These are phyloP conservation scores for Rhynchospora tenuis DNA, from an alignment of 176 grass and related monocot genomes.

Conservation along the genomic window DNA sequence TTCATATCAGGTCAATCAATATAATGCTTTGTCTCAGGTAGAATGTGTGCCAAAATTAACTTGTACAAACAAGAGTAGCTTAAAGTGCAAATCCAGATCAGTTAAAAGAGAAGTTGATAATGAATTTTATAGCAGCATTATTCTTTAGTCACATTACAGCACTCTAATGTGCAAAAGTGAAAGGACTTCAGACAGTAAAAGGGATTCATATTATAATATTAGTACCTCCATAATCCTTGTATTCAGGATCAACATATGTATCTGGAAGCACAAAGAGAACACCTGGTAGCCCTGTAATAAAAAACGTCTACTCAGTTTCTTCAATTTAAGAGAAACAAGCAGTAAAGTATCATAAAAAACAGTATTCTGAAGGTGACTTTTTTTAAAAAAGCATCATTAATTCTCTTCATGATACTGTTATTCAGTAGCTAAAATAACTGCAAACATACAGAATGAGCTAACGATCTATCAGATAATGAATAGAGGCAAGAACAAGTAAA, in stretches of 20 bases:
- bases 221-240: constrained; percentile 96
- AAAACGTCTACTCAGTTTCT: not conserved
- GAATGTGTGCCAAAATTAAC: not conserved
- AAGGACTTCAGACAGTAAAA: not conserved
- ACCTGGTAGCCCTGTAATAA: constrained; percentile 56
- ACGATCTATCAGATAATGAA: not conserved
- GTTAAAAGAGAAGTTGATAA: too few relatives aligned
- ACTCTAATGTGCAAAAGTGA: not conserved
- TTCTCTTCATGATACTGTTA: not conserved
- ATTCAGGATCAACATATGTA: constrained; percentile 79
- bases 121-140: not conserved
- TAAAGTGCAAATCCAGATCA: not conserved
- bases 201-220: not conserved
- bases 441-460: not conserved
- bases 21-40: not conserved
- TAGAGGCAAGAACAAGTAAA: not conserved
- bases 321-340: not conserved
- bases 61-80: not conserved
- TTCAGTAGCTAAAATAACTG: not conserved
- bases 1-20: not conserved
- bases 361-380: not conserved
- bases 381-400: not conserved
- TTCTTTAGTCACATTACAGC: not conserved
- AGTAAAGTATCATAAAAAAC: not conserved
- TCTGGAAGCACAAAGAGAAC: constrained; percentile 96